Base-by-base conservation (phyloP, 495 filamentous ascomycete genomes). In the Hypoxylon fuscum region DNA sequence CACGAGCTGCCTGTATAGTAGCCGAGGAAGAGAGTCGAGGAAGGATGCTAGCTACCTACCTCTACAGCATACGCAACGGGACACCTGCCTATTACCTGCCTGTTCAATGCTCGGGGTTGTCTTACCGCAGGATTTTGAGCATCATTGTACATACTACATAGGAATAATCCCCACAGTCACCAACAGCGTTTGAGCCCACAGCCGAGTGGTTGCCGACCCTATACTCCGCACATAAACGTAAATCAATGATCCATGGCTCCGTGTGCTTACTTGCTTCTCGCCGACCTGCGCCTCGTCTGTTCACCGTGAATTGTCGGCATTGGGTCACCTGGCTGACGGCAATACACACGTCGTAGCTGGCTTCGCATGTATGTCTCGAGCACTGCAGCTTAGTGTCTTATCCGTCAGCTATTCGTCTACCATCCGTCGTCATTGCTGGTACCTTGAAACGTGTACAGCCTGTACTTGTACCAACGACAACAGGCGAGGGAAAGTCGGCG, bases 71-170 rank as follows among this genome's bases (percentile, higher is more conserved):
- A 49, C 35, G 32, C 31, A 44, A 53, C 9, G 38, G 35, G 37
- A 55, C 55, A 59, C 54, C 61, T 59, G 54, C 54, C 47, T 55
- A 58, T 64, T 64, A 59, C 54, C 61, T 59, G 54, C 54, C 47
- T 55, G 54, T 64, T 64, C 48, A 21, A 59, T 58, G 21, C 49
- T 59, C 43, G 48, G 54, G 10, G 48, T 20, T 56, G 21, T 64
- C 47, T 54, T 47, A 64, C 61, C 48, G 61, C 49, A 64, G 61
- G 61, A 64, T 64, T n/a, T 64, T 47, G 40, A 49, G 42, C 11
- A 64, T 58, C 49, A 54, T 58, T 42, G 48, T 63, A 50, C 55
- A 50, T 55, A 52, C 42, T 63, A 50, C 55, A 50, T 55, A 52
- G 29, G 37, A 35, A 27, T 8, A 8, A 64, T 59, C 42, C 48